Evolutionary conservation across 495 filamentous ascomycete genomes (phyloP), one percentile per base, ranked within the genome.

Genomic region (Cercophora sp.): DNA sequence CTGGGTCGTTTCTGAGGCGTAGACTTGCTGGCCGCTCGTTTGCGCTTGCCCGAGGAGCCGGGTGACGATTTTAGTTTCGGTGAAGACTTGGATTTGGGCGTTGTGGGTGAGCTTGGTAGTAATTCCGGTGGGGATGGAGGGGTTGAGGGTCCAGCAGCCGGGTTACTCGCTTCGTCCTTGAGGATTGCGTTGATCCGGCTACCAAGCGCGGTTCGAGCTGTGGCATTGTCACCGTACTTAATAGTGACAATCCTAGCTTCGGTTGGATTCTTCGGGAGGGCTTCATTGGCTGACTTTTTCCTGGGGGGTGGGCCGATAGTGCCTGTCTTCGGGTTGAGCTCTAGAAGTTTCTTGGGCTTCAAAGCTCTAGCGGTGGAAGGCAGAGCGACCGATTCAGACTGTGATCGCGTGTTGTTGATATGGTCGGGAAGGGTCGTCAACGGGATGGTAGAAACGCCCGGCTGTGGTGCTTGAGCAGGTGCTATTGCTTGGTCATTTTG

Each of bases 261-360:
- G 58, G 27, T 36, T 59, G 26, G 47, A 53, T 34, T 50, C 52
- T 32, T 32, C 24, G 29, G 29, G 40, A 1, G 10, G 10, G 19
- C 43, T 1, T 13, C 46, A 9, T 47, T 3, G n/a, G 3, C 23
- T 1, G 27, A 3, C 4, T 56, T 40, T 70, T 75, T 54, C 13
- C 52, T 70, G 0, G 76, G 78, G 4, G 78, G 78, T 20, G 78
- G 75, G n/a, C 77, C 78, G 55, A 81, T 74, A 3, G 77, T 81
- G 22, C 78, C 77, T 8, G 77, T 79, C 29, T 70, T 70, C 11
- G 67, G 69, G 42, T 80, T 79, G 42, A 79, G 66, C 23, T 61
- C 60, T 18, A 80, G 54, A 0, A 81, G 27, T 40, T 77, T 81
- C 29, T 67, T 71, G 11, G 72, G 67, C 51, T 75, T 75, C 6